Conservation (phyloP, 1,139 yeast species). For the Dujonia santamariae region DNA sequence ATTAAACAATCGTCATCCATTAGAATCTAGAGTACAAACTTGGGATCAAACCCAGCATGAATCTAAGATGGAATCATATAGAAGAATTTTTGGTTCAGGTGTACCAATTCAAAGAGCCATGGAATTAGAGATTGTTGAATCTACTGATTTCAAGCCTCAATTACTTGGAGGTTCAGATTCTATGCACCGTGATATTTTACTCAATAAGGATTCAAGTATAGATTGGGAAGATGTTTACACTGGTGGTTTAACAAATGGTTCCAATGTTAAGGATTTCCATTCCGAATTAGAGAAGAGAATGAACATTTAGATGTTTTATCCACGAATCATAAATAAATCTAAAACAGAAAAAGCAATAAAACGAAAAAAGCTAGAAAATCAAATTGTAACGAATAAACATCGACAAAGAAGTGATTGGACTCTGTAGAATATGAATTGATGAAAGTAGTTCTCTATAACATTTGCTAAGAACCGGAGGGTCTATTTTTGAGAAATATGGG, state of each 20-base stretch:
- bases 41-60: slow-evolving; percentile 82
- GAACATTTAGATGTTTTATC: slow-evolving; percentile 40
- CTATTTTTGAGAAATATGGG: too few species aligned
- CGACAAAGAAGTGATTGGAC: too few species aligned
- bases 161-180: slow-evolving; percentile 51
- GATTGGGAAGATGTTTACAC: slow-evolving; percentile 95
- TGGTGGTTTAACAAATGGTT: slow-evolving; percentile 44
- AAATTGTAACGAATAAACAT: too few species aligned
- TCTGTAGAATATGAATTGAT: too few species aligned
- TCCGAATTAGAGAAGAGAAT: slow-evolving; percentile 66
- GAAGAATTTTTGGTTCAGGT: slow-evolving; percentile 87
- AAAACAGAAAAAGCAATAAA: too few species aligned
- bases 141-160: slow-evolving; percentile 70
- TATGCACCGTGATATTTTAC: slow-evolving; percentile 75
- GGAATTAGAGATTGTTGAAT: slow-evolving; percentile 75
- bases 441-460: too few species aligned
- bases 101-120: slow-evolving; percentile 89
- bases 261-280: slow-evolving; percentile 53
- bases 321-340: too few species aligned
- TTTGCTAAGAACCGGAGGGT: too few species aligned
- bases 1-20: slow-evolving; percentile 82
- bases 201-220: slow-evolving; percentile 68
- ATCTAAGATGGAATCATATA: slow-evolving; percentile 70
- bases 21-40: slow-evolving; percentile 66
- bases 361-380: too few species aligned